Base-by-base conservation (phyloP, 2,329 filamentous ascomycete genomes). In the Blastomyces percursus region DNA sequence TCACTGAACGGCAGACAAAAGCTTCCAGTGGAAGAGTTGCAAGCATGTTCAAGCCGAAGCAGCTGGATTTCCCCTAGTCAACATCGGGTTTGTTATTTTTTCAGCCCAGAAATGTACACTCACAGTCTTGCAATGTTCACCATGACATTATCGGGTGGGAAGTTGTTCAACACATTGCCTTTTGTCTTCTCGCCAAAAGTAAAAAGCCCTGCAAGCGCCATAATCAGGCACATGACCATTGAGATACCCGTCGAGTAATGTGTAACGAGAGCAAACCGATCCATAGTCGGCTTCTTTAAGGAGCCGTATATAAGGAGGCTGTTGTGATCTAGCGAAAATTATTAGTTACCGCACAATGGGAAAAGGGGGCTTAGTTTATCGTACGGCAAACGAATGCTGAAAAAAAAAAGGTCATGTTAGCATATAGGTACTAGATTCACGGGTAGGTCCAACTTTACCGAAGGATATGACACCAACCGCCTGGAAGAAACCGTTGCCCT, bases 401-500 rank as follows among this genome's bases (percentile, higher is more conserved):
- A 40, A 30, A 30, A 30, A 30, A 30, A 30, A 58, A 50, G 60
- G 40, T 35, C 3, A 54, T 48, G 66, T 79, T 72, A 80, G 76
- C 65, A 63, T 32, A 19, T 16, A 42, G 35, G 21, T 14, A 38
- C 54, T 24, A 6, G 8, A 38, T 24, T 62, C n/a, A n/a, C 21
- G 14, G 27, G 54, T 56, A 56, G 57, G 54, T 35, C 9, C 14
- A 60, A 48, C 64, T 83, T 56, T 80, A 94, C 90, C 92, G 74
- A 99, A 99, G 4, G 94, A 97, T 69, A 99, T 99, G 21, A 99
- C 93, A 40, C 94, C 94, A 70, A 99, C 91, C 27, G 94, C 93
- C 75, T 97, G 92, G 71, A 97, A 95, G 63, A 99, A 86, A 57
- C 93, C 94, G 32, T 82, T 81, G 71, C 96, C 95, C 19, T 59